Conservation (phyloP, 2,329 filamentous ascomycete species). For the Fusarium sp. region DNA sequence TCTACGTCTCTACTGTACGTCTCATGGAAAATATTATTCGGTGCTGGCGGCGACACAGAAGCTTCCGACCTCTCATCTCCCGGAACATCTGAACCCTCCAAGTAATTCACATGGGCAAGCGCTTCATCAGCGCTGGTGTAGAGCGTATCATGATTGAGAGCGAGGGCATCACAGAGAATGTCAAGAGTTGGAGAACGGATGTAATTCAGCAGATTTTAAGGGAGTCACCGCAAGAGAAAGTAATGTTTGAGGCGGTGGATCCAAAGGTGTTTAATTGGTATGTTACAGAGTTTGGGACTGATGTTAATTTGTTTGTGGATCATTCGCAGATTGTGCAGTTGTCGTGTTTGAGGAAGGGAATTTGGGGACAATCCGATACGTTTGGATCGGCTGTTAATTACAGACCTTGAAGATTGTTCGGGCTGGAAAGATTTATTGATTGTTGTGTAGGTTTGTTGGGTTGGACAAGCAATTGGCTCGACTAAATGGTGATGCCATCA, state of each 20-base stretch:
- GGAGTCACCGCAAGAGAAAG: conserved; percentile 59
- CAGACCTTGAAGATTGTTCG: background rate
- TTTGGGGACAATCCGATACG: conserved; percentile 65
- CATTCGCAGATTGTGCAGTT: conserved; percentile 67
- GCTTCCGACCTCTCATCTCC: background rate
- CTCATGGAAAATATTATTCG: no score
- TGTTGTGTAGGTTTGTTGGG: background rate
- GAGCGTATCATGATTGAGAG: conserved; percentile 67
- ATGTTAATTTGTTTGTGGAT: conserved; percentile 66
- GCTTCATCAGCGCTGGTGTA: conserved; percentile 61
- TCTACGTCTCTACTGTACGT: no score
- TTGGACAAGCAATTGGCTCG: background rate
- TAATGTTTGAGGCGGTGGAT: conserved; percentile 68
- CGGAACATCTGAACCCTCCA: background rate
- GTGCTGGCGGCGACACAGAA: no score
- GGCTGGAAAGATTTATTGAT: no score
- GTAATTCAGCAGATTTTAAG: conserved; percentile 62
- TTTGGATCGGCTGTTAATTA: conserved; percentile 50
- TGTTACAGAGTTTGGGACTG: conserved; percentile 63
- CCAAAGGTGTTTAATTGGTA: conserved; percentile 66
- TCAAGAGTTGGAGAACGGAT: conserved; percentile 62
- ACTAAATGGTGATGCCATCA: conserved; percentile 18
- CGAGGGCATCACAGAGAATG: conserved; percentile 68
- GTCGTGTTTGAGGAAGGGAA: conserved; percentile 59
- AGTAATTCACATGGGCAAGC: conserved; percentile 54